These are phyloP conservation scores for Neurospora cerealis DNA, from an alignment of 495 filamentous ascomycete genomes.

Conservation along the genomic window DNA sequence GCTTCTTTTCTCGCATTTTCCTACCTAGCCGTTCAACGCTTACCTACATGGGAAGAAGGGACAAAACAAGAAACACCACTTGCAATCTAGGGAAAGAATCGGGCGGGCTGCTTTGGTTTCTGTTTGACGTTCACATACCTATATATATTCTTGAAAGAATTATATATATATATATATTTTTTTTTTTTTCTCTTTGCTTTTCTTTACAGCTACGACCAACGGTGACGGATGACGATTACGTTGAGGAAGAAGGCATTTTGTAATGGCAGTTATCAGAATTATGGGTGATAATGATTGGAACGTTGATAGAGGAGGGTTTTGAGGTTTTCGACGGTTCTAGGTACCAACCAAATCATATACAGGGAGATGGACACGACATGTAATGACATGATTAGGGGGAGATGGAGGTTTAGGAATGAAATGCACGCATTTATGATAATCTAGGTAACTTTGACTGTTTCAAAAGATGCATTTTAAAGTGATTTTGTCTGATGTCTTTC, in stretches of 20 bases:
- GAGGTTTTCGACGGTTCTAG: not conserved
- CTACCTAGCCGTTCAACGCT: not conserved
- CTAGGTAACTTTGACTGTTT: no score
- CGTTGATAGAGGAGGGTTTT: not conserved
- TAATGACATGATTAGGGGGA: not conserved
- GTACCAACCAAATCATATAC: not conserved
- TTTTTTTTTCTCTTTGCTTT: not conserved
- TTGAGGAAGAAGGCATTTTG: not conserved
- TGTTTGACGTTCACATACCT: not conserved
- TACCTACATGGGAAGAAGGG: not conserved
- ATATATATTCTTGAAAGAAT: not conserved
- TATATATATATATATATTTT: no score
- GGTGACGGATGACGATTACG: not conserved
- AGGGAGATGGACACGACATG: not conserved
- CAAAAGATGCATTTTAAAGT: not conserved
- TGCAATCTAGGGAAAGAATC: not conserved
- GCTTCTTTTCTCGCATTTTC: not conserved
- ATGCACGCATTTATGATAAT: not conserved
- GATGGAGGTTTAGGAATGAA: not conserved
- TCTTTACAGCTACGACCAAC: not conserved
- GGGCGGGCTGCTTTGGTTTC: not conserved
- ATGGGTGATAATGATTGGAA: not conserved
- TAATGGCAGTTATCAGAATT: not conserved
- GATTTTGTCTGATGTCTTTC: not conserved
- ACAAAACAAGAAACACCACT: not conserved